These are phyloP conservation scores for Micractinium conductrix DNA, from an alignment of 139 green algal genomes.

Conservation along the genomic window DNA sequence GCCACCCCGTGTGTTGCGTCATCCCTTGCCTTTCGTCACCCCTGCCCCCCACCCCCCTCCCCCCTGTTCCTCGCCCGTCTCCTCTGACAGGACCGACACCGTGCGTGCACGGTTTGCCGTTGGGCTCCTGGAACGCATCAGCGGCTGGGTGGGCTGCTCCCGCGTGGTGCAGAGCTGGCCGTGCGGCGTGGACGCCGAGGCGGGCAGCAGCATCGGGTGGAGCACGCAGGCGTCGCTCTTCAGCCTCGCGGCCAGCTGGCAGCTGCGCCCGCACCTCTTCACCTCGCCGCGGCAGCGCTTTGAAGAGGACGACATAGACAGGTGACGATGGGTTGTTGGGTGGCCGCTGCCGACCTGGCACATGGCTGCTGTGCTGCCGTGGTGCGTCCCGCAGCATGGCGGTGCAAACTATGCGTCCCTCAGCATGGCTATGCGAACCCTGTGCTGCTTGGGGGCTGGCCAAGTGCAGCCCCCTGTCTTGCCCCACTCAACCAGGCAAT, in stretches of 20 bases:
- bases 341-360: not conserved
- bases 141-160: not conserved
- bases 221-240: conserved; percentile 29
- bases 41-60: no score
- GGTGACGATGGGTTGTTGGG: not conserved
- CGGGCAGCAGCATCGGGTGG: not conserved
- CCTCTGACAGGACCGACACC: not conserved
- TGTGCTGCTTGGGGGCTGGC: not conserved
- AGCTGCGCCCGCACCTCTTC: conserved; percentile 34
- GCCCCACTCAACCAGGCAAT: not conserved
- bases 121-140: conserved; percentile 26
- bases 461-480: not conserved
- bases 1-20: no score
- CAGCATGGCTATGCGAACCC: not conserved
- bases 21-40: no score
- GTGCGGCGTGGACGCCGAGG: not conserved
- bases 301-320: conserved; percentile 31
- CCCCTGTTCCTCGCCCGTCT: no score
- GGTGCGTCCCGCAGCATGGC: not conserved
- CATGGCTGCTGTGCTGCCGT: not conserved
- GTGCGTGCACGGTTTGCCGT: not conserved
- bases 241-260: not conserved
- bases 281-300: not conserved
- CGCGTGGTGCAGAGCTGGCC: not conserved
- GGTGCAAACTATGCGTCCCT: no score